Conservation (phyloP, 805 yeast genomes). For the Kregervanrija fluxuum region DNA sequence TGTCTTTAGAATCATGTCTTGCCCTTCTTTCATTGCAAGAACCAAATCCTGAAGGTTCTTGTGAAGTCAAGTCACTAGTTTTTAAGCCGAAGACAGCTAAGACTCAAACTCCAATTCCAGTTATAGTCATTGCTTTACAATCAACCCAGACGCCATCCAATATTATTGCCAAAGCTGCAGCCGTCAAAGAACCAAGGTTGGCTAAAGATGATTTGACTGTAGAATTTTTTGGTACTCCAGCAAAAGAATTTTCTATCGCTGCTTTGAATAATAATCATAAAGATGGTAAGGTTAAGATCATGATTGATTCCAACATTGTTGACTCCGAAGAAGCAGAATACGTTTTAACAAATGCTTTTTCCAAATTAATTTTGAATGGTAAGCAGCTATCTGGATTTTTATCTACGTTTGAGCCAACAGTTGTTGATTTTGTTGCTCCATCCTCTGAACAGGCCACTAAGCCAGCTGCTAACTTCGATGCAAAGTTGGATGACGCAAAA, state of each 20-base stretch:
- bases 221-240: conserved; percentile 48
- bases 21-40: conserved; percentile 58
- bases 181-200: conserved; percentile 77
- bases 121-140: conserved; percentile 69
- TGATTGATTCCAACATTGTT: conserved; percentile 46
- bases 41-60: conserved; percentile 42
- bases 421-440: conserved; percentile 48
- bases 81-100: conserved; percentile 91
- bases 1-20: conserved; percentile 65
- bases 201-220: conserved; percentile 76
- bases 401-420: conserved; percentile 41
- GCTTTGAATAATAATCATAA: conserved; percentile 40
- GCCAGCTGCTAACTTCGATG: conserved; percentile 26
- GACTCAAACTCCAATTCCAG: conserved; percentile 69
- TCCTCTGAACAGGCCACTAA: conserved; percentile 31
- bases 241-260: conserved; percentile 60
- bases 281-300: conserved; percentile 47
- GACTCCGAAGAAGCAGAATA: conserved; percentile 31
- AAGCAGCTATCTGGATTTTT: conserved; percentile 39
- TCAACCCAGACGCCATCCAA: conserved; percentile 64
- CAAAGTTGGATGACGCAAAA: conserved; percentile 76
- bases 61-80: conserved; percentile 65
- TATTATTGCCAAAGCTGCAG: conserved; percentile 57
- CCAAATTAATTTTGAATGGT: conserved; percentile 45
- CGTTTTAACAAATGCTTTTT: conserved; percentile 43